These are phyloP conservation scores for Cardamine resedifolia DNA, from an alignment of 345 rosid species.

Conservation along the genomic window DNA sequence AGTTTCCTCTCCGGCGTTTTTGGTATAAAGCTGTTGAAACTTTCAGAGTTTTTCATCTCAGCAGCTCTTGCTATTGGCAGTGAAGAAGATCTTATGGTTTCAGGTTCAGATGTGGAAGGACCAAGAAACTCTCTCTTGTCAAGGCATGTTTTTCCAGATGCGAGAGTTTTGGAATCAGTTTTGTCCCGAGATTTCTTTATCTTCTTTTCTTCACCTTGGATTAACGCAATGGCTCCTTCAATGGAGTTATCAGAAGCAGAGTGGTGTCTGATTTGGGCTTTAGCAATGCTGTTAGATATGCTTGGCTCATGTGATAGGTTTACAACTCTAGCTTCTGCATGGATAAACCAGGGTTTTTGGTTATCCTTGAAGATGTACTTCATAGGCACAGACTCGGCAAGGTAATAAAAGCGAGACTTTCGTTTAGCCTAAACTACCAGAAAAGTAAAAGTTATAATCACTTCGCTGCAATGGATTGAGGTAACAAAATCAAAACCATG, in stretches of 20 bases:
- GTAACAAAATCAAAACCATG: neutral
- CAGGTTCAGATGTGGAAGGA: conserved; percentile 9
- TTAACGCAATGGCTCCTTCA: conserved; percentile 13
- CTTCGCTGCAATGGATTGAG: neutral
- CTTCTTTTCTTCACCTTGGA: conserved; percentile 14
- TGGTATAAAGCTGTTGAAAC: conserved; percentile 1
- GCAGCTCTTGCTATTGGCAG: conserved; percentile 10
- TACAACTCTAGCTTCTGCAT: conserved; percentile 28
- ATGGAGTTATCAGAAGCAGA: neutral
- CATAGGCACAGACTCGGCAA: conserved; percentile 25
- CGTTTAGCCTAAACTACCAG: conserved; percentile 27
- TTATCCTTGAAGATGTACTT: conserved; percentile 23
- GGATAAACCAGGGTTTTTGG: conserved; percentile 36
- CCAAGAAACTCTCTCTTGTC: conserved; percentile 20
- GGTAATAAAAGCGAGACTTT: conserved; percentile 21
- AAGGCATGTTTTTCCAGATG: neutral
- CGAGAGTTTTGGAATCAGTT: neutral
- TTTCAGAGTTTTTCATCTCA: neutral
- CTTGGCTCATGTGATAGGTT: conserved; percentile 13
- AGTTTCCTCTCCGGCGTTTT: conserved; percentile 13
- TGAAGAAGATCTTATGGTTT: conserved; percentile 24
- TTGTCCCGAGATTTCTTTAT: conserved; percentile 8
- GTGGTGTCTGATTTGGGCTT: neutral
- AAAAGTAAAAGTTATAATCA: conserved; percentile 3
- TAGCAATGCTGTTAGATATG: conserved; percentile 12